Evolutionary conservation across 768 basidiomycete genomes (phyloP).

Genomic region (Kwoniella sp.): DNA sequence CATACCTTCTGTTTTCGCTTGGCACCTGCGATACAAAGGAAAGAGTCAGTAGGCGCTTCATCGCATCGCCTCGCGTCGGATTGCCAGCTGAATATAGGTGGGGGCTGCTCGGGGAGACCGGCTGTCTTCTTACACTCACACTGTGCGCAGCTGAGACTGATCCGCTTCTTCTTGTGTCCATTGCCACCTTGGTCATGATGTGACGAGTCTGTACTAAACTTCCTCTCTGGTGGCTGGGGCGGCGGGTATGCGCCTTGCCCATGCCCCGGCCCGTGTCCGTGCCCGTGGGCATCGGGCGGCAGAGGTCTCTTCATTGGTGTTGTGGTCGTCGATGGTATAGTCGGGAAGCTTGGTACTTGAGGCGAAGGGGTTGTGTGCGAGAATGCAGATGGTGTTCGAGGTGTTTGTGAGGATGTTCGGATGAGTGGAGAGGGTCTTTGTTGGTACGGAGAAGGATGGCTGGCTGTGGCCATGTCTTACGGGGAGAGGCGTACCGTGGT

Average conservation of each 20-base stretch:
- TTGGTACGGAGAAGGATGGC: conserved; percentile 17
- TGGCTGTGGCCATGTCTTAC: conserved; percentile 10
- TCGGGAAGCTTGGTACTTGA: conserved; percentile 13
- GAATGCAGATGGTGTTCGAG: conserved; percentile 15
- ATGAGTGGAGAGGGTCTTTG: conserved; percentile 16
- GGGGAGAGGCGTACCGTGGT: background rate
- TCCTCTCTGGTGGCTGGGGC: conserved; percentile 26
- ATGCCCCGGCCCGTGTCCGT: background rate
- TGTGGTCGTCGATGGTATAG: background rate
- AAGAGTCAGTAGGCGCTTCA: conserved; percentile 1
- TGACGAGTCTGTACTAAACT: conserved; percentile 27
- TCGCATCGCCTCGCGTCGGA: no score
- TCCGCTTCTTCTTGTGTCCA: conserved; percentile 46
- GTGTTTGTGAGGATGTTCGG: conserved; percentile 21
- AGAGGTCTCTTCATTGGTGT: conserved; percentile 27
- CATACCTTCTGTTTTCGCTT: conserved; percentile 51
- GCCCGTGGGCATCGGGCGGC: conserved; percentile 11
- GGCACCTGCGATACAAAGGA: conserved; percentile 32
- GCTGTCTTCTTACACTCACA: conserved; percentile 29
- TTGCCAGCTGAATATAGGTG: no score
- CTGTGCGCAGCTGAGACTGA: conserved; percentile 51
- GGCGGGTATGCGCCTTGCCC: background rate
- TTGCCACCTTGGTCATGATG: conserved; percentile 10
- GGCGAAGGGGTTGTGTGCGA: conserved; percentile 22
- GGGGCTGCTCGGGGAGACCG: background rate